Evolutionary conservation across 2,329 filamentous ascomycete genomes (phyloP), one percentile per base, ranked within the genome.

Genomic region (Samsoniella hepiali): DNA sequence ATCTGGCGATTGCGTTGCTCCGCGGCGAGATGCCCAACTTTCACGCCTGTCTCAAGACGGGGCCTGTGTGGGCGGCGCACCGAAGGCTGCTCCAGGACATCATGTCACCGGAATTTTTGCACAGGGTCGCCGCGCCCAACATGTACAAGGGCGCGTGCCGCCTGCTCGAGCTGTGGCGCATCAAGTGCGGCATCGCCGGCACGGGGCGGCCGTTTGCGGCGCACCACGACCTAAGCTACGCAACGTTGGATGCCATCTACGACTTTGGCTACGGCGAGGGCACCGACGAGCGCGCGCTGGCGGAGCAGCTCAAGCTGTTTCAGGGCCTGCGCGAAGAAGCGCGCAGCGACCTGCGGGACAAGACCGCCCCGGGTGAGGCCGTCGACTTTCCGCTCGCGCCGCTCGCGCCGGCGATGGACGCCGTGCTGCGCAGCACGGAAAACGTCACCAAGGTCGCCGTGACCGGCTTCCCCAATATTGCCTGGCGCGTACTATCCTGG

Each of bases 51-150:
- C 70, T 73, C 54, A 62, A 68, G 59, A 73, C 72, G 1, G 71
- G 74, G 31, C 60, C 68, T 0, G 68, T 67, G n/a, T 78, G 71
- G 68, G 73, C 72, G 66, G 59, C 67, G 5, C 71, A 75, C 57
- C 71, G 74, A 6, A 72, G 72, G 15, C 71, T 78, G 3, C 67
- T 78, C 54, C 73, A 74, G 51, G 72, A 79, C 63, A 66, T 77
- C 36, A 78, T 79, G 75, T 67, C 72, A 2, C 72, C 72, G 1
- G 67, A 65, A 0, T 79, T 78, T 57, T 66, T 78, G 11, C 69
- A 67, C 49, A 58, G 69, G 9, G 63, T 62, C 10, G 64, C 62
- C 8, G 76, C 71, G 0, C 76, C 76, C 0, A 68, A 72, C 9
- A 66, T 78, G 5, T 75, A 78, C 64, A 67, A 68, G 11, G 67